Percentiles rank a stretch among this genome's conserved stretches.
Evolutionary conservation across 2,329 filamentous ascomycete genomes (phyloP).

Genomic region (Alternaria hordeiaustralica): DNA sequence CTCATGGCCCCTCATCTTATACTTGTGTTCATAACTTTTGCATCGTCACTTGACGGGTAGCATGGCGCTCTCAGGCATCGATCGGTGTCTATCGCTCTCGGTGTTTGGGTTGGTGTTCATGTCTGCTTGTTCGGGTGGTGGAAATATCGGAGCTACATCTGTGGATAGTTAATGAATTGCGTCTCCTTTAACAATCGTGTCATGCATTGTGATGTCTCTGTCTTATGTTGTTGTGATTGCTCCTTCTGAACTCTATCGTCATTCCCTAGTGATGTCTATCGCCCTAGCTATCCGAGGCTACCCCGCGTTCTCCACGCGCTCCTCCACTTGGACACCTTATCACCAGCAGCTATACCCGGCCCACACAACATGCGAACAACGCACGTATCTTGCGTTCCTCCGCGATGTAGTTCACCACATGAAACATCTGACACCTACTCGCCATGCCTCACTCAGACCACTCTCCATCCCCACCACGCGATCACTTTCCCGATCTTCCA

Average conservation of each 20-base stretch:
- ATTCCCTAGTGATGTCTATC: neutral
- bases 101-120: constrained; percentile 25
- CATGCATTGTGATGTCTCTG: constrained; percentile 1
- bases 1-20: constrained; percentile 34
- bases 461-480: constrained; percentile 14
- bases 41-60: constrained; percentile 33
- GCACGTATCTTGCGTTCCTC: neutral
- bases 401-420: neutral
- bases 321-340: neutral
- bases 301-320: constrained; percentile 3
- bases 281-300: constrained; percentile 1
- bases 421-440: neutral
- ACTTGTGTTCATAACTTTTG: constrained; percentile 50
- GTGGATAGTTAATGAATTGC: constrained; percentile 50
- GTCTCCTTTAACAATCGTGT: constrained; percentile 18
- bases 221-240: neutral
- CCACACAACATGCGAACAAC: neutral
- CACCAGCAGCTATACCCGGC: neutral
- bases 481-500: constrained; percentile 44
- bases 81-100: constrained; percentile 21
- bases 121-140: constrained; percentile 30
- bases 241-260: neutral
- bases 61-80: constrained; percentile 24
- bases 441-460: constrained; percentile 33
- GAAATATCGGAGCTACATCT: constrained; percentile 40